Evolutionary conservation across 2,329 filamentous ascomycete genomes (phyloP).

Genomic region (Hyphodiscus sp.): DNA sequence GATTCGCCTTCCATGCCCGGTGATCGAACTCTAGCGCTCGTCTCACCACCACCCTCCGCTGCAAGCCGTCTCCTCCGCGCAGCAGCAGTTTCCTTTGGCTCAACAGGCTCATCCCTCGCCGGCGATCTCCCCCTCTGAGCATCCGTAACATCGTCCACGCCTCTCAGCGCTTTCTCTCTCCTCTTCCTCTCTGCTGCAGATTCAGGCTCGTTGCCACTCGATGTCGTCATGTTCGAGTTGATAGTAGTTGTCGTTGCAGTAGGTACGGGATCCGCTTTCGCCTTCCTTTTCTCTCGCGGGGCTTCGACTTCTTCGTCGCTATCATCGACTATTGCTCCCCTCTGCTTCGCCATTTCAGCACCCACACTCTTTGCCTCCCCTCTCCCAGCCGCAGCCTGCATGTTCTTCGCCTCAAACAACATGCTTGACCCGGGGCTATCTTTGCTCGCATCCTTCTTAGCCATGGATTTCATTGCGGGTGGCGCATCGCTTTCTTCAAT

Average conservation of each 20-base stretch:
- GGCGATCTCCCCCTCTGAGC: conserved; percentile 8
- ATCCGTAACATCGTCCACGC: conserved; percentile 34
- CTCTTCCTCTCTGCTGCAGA: conserved; percentile 50
- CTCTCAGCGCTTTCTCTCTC: conserved; percentile 47
- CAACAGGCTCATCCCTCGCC: neutral
- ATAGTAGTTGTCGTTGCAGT: conserved; percentile 8
- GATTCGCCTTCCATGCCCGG: conserved; percentile 44
- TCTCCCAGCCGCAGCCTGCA: conserved; percentile 9
- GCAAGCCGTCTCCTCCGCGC: conserved; percentile 1
- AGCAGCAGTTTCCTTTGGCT: neutral
- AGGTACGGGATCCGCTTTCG: conserved; percentile 24
- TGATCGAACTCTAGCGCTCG: neutral
- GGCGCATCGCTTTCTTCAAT: conserved; percentile 24
- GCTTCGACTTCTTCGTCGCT: conserved; percentile 3
- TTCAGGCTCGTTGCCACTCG: conserved; percentile 10
- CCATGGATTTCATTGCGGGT: conserved; percentile 24
- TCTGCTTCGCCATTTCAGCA: conserved; percentile 15
- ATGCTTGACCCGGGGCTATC: conserved; percentile 19
- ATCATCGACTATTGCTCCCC: conserved; percentile 10
- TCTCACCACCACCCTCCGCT: neutral
- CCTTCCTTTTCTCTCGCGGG: neutral
- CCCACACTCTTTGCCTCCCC: conserved; percentile 13
- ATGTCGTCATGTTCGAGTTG: neutral
- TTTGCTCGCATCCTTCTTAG: conserved; percentile 23
- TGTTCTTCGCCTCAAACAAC: conserved; percentile 33